These are phyloP conservation scores for Taphrina confusa DNA, from an alignment of 1,139 yeast species.

Conservation along the genomic window DNA sequence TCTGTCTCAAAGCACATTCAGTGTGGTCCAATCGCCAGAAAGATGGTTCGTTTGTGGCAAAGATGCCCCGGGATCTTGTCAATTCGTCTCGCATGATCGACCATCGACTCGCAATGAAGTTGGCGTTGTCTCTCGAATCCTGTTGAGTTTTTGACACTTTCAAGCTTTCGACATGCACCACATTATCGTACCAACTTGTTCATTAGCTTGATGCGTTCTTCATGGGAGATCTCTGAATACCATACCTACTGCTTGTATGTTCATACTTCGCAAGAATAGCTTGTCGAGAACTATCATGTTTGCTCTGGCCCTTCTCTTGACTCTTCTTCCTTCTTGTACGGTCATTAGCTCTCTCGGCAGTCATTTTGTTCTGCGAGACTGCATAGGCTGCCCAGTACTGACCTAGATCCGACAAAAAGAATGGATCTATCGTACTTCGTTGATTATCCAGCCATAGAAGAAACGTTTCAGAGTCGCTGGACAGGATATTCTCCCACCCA, in stretches of 20 bases:
- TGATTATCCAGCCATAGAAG: conserved; percentile 38
- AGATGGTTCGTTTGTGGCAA: conserved; percentile 42
- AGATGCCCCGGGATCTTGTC: conserved; percentile 47
- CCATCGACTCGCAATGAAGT: conserved; percentile 56
- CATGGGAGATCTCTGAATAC: background rate
- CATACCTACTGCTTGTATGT: conserved; percentile 18
- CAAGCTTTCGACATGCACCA: conserved; percentile 45
- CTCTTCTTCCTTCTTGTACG: conserved; percentile 35
- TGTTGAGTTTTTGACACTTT: conserved; percentile 58
- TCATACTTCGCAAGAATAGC: conserved; percentile 4
- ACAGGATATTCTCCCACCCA: conserved; percentile 34
- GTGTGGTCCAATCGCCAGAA: conserved; percentile 61
- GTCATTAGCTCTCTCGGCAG: conserved; percentile 32
- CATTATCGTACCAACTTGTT: conserved; percentile 20
- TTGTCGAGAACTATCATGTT: background rate
- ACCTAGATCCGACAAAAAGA: conserved; percentile 37
- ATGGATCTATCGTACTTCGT: conserved; percentile 37
- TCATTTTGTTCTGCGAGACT: conserved; percentile 35
- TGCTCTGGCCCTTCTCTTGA: conserved; percentile 14
- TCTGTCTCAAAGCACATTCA: conserved; percentile 67
- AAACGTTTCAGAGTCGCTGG: conserved; percentile 38
- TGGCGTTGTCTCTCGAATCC: conserved; percentile 63
- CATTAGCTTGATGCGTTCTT: background rate
- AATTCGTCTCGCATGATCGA: conserved; percentile 53
- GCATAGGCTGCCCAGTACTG: conserved; percentile 40